Conservation (phyloP, 225 moss, liverwort and hornwort species). For the Sphagnum contortum region DNA sequence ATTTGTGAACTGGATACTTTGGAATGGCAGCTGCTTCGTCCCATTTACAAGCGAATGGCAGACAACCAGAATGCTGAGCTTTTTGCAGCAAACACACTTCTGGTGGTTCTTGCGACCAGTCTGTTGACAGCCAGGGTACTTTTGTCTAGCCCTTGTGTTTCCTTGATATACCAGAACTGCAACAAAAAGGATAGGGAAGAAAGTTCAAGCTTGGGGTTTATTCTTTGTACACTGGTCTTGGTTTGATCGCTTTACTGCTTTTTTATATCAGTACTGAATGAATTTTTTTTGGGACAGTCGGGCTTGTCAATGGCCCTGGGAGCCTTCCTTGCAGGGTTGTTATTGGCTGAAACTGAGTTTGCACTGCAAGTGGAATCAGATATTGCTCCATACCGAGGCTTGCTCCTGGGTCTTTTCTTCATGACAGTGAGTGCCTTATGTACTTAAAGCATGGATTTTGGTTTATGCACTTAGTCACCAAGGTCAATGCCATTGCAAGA, state of each 20-base stretch:
- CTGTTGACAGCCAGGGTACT: slow-evolving; percentile 85
- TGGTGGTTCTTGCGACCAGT: slow-evolving; percentile 85
- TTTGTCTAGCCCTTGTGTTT: background rate
- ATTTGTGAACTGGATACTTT: no score
- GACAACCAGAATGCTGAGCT: slow-evolving; percentile 92
- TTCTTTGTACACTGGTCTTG: no score
- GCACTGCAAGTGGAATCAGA: slow-evolving; percentile 94
- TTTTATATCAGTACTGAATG: background rate
- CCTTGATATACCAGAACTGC: background rate
- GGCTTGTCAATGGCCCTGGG: slow-evolving; percentile 98
- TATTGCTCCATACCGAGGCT: slow-evolving; percentile 83
- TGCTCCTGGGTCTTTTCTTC: slow-evolving; percentile 85
- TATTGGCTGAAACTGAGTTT: slow-evolving; percentile 87
- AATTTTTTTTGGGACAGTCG: slow-evolving; percentile 36
- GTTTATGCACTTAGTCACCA: no score
- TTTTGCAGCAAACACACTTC: slow-evolving; percentile 83
- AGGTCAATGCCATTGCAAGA: no score
- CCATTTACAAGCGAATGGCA: slow-evolving; percentile 90
- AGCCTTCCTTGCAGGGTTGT: slow-evolving; percentile 88
- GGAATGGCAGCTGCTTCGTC: slow-evolving; percentile 66
- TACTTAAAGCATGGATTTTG: no score
- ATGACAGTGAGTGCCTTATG: slow-evolving; percentile 61
- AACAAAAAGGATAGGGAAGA: background rate
- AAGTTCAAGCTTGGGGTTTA: no score
- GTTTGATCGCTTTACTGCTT: no score